phyloP scores from a whole-genome alignment of 2,329 filamentous ascomycete genomes.

The Ploettnerulaceae sp. region DNA sequence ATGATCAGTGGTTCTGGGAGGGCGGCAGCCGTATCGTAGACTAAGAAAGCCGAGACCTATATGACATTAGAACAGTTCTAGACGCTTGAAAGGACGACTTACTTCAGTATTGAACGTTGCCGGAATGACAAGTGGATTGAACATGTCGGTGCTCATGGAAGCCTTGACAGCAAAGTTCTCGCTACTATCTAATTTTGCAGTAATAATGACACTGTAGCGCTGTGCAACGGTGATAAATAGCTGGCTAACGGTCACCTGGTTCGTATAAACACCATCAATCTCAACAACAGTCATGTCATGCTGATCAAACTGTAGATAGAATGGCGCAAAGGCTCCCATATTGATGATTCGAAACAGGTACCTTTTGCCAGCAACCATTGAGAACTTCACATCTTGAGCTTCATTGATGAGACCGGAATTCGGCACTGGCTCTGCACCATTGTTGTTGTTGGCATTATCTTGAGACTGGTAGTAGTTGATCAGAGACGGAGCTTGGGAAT shows the following conservation, averaged over 20 bases:
- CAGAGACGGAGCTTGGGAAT: slow-evolving; percentile 35
- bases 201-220: slow-evolving; percentile 43
- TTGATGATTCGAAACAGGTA: slow-evolving; percentile 24
- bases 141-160: slow-evolving; percentile 47
- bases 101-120: slow-evolving; percentile 60
- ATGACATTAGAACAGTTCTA: not conserved
- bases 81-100: slow-evolving; percentile 31
- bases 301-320: slow-evolving; percentile 20
- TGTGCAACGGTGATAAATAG: slow-evolving; percentile 44
- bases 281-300: slow-evolving; percentile 41
- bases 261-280: slow-evolving; percentile 42
- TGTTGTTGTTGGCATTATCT: slow-evolving; percentile 34
- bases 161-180: slow-evolving; percentile 23
- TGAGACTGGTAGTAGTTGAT: slow-evolving; percentile 18
- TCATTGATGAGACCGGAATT: slow-evolving; percentile 19
- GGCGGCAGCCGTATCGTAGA: slow-evolving; percentile 45
- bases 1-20: slow-evolving; percentile 36
- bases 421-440: slow-evolving; percentile 18
- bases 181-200: slow-evolving; percentile 38
- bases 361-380: slow-evolving; percentile 17
- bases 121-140: slow-evolving; percentile 50
- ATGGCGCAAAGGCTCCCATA: slow-evolving; percentile 19
- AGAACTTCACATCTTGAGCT: slow-evolving; percentile 19
- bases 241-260: slow-evolving; percentile 35
- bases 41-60: slow-evolving; percentile 38